Evolutionary conservation across 2,329 filamentous ascomycete species (phyloP).

Genomic region (Penicillium corylophilum): DNA sequence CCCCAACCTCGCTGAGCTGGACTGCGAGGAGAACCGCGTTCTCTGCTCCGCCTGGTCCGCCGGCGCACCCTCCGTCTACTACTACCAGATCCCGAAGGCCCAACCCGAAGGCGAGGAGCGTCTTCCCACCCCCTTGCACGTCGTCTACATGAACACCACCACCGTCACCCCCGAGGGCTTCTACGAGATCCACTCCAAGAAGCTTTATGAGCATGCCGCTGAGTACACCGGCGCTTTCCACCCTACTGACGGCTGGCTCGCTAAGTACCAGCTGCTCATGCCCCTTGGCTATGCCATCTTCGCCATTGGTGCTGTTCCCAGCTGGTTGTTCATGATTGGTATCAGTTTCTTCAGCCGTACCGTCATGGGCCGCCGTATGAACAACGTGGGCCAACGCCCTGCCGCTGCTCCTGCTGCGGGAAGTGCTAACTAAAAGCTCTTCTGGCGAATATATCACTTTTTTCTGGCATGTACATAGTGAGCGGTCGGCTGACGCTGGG

Average conservation of each 20-base stretch:
- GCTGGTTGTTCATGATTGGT: constrained; percentile 64
- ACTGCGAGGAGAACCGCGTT: constrained; percentile 59
- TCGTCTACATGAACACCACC: constrained; percentile 57
- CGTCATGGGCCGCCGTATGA: constrained; percentile 50
- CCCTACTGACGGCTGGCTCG: constrained; percentile 59
- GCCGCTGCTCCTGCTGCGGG: constrained; percentile 20
- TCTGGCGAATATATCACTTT: constrained; percentile 8
- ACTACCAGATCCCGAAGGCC: constrained; percentile 57
- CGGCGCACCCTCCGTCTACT: constrained; percentile 56
- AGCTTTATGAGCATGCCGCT: constrained; percentile 52
- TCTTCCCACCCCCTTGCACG: constrained; percentile 54
- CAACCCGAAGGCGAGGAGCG: constrained; percentile 52
- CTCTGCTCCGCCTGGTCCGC: constrained; percentile 63
- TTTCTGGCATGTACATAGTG: constrained; percentile 36
- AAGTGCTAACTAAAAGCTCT: constrained; percentile 22
- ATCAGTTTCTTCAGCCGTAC: constrained; percentile 61
- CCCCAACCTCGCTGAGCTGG: constrained; percentile 57
- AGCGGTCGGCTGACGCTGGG: constrained; percentile 17
- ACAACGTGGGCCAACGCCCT: constrained; percentile 14
- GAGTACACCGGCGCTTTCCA: constrained; percentile 61
- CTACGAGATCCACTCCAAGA: constrained; percentile 56
- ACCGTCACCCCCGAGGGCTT: constrained; percentile 57
- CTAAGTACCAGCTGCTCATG: constrained; percentile 53
- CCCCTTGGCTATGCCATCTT: constrained; percentile 58
- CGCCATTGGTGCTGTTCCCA: constrained; percentile 58